Evolutionary conservation across 371 early-diverging fungal species (phyloP), one percentile per base, ranked within the genome.

Genomic region (Capillidium rhysosporum): DNA sequence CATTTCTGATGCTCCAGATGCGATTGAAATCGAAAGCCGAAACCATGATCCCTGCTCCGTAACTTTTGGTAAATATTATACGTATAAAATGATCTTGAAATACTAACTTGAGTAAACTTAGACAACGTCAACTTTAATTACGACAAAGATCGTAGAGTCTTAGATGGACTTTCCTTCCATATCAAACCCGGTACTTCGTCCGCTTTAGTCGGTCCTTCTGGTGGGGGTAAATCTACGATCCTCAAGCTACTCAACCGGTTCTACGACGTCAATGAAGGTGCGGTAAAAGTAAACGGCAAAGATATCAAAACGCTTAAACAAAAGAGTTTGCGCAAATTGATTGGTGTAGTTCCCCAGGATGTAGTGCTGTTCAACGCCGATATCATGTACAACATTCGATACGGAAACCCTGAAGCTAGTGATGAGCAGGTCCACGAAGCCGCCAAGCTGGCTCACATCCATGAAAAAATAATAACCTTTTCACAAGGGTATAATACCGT

Each of bases 141-240:
- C 57, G 72, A 73, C 56, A 52, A 57, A 26, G 59, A 67, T 16
- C 62, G 68, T 24, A 64, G 72, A 7, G 70, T 69, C n/a, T 55
- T 82, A 9, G 56, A 66, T 44, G 60, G 70, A 46, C 40, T 82
- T 38, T 69, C 65, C 9, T 80, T 82, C 57, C 60, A 46, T 4
- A 71, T 75, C 12, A 74, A 74, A 4, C 59, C 67, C 26, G 79
- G 79, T 16, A 61, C 60, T 24, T 77, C 78, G 1, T 70, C 77
- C 1, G 77, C 75, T 9, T 57, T 73, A 5, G 65, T 76, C 0
- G 96, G 96, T 0, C 85, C 90, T 0, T 78, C 79, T 20, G 96
- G 96, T 20, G 82, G 88, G 58, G 93, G 83, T 20, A 92, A 94
- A 67, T 84, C 84, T 23, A 90, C 93, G 0, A 80, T 92, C 26